Conservation (phyloP, 1,284 basidiomycete genomes). For the Rhodotorula mucilaginosa region DNA sequence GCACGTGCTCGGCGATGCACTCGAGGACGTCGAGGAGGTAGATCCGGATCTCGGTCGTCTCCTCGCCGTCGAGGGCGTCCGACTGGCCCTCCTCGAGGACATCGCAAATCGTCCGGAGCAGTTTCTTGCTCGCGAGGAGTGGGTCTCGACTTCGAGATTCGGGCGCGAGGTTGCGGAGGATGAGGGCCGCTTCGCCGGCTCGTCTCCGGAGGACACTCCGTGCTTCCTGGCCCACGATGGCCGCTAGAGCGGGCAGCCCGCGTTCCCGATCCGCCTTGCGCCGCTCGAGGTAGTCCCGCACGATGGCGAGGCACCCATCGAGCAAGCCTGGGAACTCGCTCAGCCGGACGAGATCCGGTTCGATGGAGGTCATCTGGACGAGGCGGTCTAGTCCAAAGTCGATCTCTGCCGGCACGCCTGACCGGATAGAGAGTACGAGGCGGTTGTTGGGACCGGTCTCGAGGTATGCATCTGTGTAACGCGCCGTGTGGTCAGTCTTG, state of each 20-base stretch:
- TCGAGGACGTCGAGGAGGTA: slow-evolving; percentile 44
- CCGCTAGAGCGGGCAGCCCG: neutral
- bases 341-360: slow-evolving; percentile 68
- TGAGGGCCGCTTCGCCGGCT: slow-evolving; percentile 62
- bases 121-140: slow-evolving; percentile 54
- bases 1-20: slow-evolving; percentile 34
- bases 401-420: slow-evolving; percentile 69
- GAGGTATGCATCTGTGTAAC: slow-evolving; percentile 28
- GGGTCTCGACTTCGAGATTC: slow-evolving; percentile 63
- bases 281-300: slow-evolving; percentile 52
- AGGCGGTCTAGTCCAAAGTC: slow-evolving; percentile 77
- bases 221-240: slow-evolving; percentile 8
- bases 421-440: slow-evolving; percentile 74
- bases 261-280: slow-evolving; percentile 56
- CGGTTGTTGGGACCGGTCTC: slow-evolving; percentile 62
- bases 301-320: slow-evolving; percentile 75
- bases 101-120: slow-evolving; percentile 22
- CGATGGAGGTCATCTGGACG: slow-evolving; percentile 61
- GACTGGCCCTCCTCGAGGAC: slow-evolving; percentile 28
- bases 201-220: slow-evolving; percentile 24
- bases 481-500: neutral
- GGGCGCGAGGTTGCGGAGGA: slow-evolving; percentile 71
- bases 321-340: slow-evolving; percentile 67
- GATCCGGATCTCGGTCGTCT: slow-evolving; percentile 40
- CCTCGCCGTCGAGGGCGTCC: slow-evolving; percentile 27